These are phyloP conservation scores for Aulographum hederae DNA, from an alignment of 2,329 filamentous ascomycete species.

Conservation along the genomic window DNA sequence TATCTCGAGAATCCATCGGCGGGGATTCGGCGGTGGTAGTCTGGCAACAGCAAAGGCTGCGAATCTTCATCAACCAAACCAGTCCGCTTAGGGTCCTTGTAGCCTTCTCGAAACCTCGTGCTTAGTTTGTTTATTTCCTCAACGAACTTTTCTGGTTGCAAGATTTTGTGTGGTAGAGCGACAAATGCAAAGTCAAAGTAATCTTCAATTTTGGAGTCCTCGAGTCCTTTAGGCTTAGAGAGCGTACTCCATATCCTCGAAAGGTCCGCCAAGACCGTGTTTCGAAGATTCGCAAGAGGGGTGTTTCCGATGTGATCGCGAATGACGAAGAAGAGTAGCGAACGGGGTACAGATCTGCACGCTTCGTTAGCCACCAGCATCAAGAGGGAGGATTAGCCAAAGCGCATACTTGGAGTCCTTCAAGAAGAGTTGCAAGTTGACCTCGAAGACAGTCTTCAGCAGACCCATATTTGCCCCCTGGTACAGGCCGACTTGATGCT, in stretches of 20 bases:
- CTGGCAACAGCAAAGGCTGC: constrained; percentile 70
- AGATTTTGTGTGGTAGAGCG: constrained; percentile 86
- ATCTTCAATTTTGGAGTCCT: constrained; percentile 78
- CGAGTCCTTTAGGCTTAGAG: constrained; percentile 76
- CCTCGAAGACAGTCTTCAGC: constrained; percentile 96
- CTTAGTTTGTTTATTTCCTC: constrained; percentile 65
- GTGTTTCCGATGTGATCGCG: constrained; percentile 90
- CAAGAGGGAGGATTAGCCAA: neutral
- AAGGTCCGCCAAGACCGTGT: constrained; percentile 78
- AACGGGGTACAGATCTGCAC: constrained; percentile 46
- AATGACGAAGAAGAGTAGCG: constrained; percentile 95
- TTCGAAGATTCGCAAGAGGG: constrained; percentile 73
- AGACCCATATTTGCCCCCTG: constrained; percentile 98
- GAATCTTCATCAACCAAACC: constrained; percentile 51
- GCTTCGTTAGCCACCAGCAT: neutral
- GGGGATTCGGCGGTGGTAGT: constrained; percentile 90
- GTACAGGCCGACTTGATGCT: constrained; percentile 94
- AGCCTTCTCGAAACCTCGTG: constrained; percentile 64
- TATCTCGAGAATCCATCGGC: constrained; percentile 95
- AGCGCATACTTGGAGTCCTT: constrained; percentile 70
- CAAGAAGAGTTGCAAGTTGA: constrained; percentile 90
- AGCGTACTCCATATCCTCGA: constrained; percentile 84
- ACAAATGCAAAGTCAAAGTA: constrained; percentile 99
- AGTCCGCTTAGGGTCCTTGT: constrained; percentile 46
- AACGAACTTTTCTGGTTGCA: constrained; percentile 83